phyloP scores from a whole-genome alignment of 768 basidiomycete species.

The Lentinula boryana region DNA sequence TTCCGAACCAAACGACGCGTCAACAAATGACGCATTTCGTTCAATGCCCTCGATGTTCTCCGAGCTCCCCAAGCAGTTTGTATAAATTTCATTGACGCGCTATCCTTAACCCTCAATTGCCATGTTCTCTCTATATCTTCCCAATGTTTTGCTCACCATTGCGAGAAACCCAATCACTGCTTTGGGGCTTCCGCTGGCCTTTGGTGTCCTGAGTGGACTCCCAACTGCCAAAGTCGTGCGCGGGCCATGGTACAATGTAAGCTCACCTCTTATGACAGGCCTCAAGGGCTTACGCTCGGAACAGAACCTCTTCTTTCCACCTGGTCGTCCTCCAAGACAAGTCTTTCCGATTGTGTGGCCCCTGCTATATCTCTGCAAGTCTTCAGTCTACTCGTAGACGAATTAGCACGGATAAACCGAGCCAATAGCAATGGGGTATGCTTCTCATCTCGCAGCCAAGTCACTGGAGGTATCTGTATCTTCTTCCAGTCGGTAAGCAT shows the following conservation, averaged over 20 bases:
- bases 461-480: constrained; percentile 40
- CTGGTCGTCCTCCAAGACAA: constrained; percentile 43
- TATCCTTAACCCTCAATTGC: constrained; percentile 4
- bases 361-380: constrained; percentile 34
- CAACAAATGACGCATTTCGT: not conserved
- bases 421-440: constrained; percentile 54
- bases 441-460: constrained; percentile 55
- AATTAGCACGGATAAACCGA: constrained; percentile 7
- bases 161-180: constrained; percentile 53
- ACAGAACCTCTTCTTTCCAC: constrained; percentile 44
- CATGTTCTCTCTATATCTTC: constrained; percentile 35
- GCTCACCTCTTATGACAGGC: constrained; percentile 10
- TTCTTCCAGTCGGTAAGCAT: constrained; percentile 34
- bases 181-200: constrained; percentile 51
- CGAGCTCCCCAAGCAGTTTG: too few species aligned
- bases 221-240: constrained; percentile 39
- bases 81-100: not conserved
- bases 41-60: not conserved
- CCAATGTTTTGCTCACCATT: constrained; percentile 44
- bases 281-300: too few species aligned
- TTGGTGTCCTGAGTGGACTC: constrained; percentile 48
- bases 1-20: too few species aligned
- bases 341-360: constrained; percentile 60
- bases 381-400: not conserved
- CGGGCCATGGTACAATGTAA: constrained; percentile 56